phyloP scores from a whole-genome alignment of 108 stramenopile genomes.

The Cyclotella sp. region DNA sequence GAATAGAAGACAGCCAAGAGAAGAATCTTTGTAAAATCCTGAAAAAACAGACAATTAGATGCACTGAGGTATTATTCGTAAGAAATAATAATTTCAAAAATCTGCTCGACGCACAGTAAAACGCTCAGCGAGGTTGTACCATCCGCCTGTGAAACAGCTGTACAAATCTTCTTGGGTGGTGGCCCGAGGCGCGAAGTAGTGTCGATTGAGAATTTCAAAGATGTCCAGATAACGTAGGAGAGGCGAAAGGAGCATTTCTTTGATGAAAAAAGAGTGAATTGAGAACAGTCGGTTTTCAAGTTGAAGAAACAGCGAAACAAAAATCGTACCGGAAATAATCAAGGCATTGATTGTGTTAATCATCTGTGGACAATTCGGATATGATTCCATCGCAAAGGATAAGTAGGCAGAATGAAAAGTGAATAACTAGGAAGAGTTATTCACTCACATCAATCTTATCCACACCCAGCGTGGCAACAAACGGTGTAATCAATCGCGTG shows the following conservation, averaged over 20 bases:
- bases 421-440: not conserved
- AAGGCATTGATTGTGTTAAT: conserved; percentile 64
- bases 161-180: conserved; percentile 74
- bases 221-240: conserved; percentile 64
- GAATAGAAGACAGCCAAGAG: conserved; percentile 82
- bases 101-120: conserved; percentile 56
- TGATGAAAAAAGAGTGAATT: not conserved
- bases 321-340: conserved; percentile 29
- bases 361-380: conserved; percentile 32
- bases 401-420: not conserved
- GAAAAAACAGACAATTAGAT: not conserved
- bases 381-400: not conserved
- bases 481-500: conserved; percentile 63
- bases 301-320: not conserved
- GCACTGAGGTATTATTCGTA: not conserved
- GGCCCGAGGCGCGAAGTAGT: conserved; percentile 70
- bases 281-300: not conserved
- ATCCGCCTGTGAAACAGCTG: conserved; percentile 68
- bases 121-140: conserved; percentile 70
- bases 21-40: conserved; percentile 78
- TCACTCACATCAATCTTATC: conserved; percentile 27
- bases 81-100: not conserved
- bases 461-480: conserved; percentile 52
- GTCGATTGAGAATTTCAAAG: conserved; percentile 60
- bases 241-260: conserved; percentile 66